Conservation (phyloP, 306 rosid genomes). For the Citrullus colocynthis region DNA sequence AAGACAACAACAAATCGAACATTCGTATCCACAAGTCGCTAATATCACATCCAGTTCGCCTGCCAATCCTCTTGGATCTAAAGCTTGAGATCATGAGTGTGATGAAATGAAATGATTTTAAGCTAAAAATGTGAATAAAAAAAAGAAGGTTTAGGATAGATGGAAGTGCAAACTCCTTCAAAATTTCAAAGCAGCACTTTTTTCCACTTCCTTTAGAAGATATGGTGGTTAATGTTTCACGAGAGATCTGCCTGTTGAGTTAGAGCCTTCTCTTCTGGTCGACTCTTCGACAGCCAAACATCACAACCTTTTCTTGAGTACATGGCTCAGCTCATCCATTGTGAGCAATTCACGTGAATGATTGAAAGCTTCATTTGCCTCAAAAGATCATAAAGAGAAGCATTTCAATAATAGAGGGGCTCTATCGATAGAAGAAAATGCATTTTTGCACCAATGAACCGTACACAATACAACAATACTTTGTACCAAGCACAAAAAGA, state of each 20-base stretch:
- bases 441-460: not conserved
- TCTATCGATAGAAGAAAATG: not conserved
- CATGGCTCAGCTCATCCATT: not conserved
- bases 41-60: no score
- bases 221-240: slow-evolving; percentile 3
- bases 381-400: not conserved
- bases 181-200: not conserved
- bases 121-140: not conserved
- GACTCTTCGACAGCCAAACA: not conserved
- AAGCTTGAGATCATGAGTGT: no score
- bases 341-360: not conserved
- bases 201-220: not conserved
- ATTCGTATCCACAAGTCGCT: no score
- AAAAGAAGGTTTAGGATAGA: not conserved
- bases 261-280: not conserved
- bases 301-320: not conserved
- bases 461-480: not conserved
- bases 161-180: not conserved
- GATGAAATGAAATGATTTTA: not conserved
- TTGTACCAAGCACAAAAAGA: not conserved
- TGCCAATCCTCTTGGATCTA: no score
- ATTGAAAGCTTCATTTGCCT: not conserved
- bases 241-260: not conserved
- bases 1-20: no score
- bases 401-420: not conserved